A percentile compares a stretch with the other conserved stretches of the same genome.
phyloP scores from a whole-genome alignment of 1,284 basidiomycete species.

The Phylloboletellus chloephorus region DNA sequence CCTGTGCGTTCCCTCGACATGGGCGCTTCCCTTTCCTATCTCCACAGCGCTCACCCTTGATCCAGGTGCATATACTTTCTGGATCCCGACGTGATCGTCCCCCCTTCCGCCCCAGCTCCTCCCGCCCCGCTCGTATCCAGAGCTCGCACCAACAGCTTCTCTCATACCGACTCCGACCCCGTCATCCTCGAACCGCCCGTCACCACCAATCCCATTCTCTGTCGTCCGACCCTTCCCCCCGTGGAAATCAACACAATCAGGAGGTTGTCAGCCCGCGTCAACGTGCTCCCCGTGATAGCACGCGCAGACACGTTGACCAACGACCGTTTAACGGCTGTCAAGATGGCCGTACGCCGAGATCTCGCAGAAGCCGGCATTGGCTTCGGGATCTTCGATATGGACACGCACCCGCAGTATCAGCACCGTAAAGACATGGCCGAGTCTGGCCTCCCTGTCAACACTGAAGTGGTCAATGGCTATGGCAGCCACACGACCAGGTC shows the following conservation, averaged over 20 bases:
- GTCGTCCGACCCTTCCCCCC: constrained; percentile 58
- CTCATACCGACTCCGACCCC: constrained; percentile 62
- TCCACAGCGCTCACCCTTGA: constrained; percentile 21
- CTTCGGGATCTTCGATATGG: constrained; percentile 77
- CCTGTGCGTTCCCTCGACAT: constrained; percentile 51
- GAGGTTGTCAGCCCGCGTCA: constrained; percentile 85
- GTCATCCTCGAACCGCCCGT: constrained; percentile 76
- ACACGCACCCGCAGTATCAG: constrained; percentile 48
- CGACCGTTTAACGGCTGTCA: constrained; percentile 73
- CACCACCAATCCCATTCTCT: constrained; percentile 60
- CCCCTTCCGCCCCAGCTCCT: constrained; percentile 55
- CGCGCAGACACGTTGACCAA: constrained; percentile 90
- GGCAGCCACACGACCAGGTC: constrained; percentile 45
- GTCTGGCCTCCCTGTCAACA: constrained; percentile 34
- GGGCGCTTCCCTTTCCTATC: constrained; percentile 20
- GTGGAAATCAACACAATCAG: constrained; percentile 89
- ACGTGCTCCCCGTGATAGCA: constrained; percentile 92
- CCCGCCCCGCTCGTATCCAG: constrained; percentile 59
- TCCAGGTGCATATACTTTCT: constrained; percentile 74
- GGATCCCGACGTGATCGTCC: constrained; percentile 70
- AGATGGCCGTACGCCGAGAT: constrained; percentile 70
- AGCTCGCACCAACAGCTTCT: constrained; percentile 61
- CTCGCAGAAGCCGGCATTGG: constrained; percentile 76
- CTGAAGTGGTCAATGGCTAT: constrained; percentile 48
- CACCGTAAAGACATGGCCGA: constrained; percentile 38